These are phyloP conservation scores for Boletus barrowsii DNA, from an alignment of 768 basidiomycete species.

Conservation along the genomic window DNA sequence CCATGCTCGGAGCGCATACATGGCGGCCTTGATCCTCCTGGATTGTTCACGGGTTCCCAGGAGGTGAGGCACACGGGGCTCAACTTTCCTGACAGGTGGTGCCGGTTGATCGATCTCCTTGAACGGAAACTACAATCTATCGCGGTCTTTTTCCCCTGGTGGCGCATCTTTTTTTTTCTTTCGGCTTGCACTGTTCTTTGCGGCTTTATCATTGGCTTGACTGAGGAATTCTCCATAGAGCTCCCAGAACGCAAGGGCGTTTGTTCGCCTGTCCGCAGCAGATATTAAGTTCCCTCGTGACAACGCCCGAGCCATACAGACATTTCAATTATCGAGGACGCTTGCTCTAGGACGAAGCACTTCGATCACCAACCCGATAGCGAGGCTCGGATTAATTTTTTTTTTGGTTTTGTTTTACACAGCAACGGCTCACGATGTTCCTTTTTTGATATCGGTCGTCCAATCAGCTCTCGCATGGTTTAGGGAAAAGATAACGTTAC, in stretches of 20 bases:
- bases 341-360: background rate
- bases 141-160: conserved; percentile 4
- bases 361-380: conserved; percentile 7
- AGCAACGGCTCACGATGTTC: conserved; percentile 11
- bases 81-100: conserved; percentile 11
- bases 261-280: conserved; percentile 9
- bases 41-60: conserved; percentile 8
- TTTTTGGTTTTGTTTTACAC: background rate
- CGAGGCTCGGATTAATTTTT: conserved; percentile 3
- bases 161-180: conserved; percentile 4
- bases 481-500: conserved; percentile 23
- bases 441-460: conserved; percentile 1
- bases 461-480: conserved; percentile 11
- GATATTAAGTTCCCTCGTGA: background rate
- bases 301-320: background rate
- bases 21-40: conserved; percentile 8
- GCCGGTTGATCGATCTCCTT: conserved; percentile 8
- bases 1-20: conserved; percentile 2
- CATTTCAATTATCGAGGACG: conserved; percentile 10
- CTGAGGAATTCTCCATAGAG: background rate
- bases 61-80: background rate
- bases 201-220: conserved; percentile 11
- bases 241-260: too few relatives aligned
- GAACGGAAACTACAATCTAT: conserved; percentile 3
- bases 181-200: conserved; percentile 7